phyloP scores from a whole-genome alignment of 305 asterid genomes.

The Andrographis paniculata region DNA sequence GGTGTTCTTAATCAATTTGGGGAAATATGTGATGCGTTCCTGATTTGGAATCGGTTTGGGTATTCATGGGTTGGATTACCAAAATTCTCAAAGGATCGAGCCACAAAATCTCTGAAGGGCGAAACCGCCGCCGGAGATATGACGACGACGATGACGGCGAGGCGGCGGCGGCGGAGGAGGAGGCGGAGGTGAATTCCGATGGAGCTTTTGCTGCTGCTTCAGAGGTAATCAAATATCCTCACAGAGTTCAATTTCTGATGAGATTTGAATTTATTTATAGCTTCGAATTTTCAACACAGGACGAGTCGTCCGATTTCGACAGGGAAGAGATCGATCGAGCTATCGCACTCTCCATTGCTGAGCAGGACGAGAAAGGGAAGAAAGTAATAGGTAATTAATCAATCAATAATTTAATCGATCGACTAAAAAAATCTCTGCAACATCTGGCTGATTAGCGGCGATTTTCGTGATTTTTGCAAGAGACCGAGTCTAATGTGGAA shows the following conservation, averaged over 20 bases:
- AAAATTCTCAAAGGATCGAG: conserved; percentile 77
- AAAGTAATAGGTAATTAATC: conserved; percentile 51
- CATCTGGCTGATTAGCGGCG: conserved; percentile 18
- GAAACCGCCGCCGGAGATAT: conserved; percentile 55
- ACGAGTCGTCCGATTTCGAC: conserved; percentile 65
- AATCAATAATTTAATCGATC: not conserved
- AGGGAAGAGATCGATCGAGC: conserved; percentile 83
- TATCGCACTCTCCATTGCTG: conserved; percentile 78
- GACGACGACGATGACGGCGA: conserved; percentile 24
- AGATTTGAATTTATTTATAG: too few relatives aligned
- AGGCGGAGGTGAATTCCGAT: conserved; percentile 16
- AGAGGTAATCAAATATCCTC: conserved; percentile 30
- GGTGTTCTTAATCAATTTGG: too few relatives aligned
- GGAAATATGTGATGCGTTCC: too few relatives aligned
- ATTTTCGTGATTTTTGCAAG: conserved; percentile 24
- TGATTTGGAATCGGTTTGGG: too few relatives aligned
- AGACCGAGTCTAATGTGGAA: conserved; percentile 51
- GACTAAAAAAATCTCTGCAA: not conserved
- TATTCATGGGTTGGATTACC: conserved; percentile 78
- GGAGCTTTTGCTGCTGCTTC: conserved; percentile 58
- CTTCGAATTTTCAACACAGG: too few relatives aligned
- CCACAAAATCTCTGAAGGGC: conserved; percentile 62
- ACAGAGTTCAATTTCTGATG: conserved; percentile 9
- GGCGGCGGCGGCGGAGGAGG: too few relatives aligned
- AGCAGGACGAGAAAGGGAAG: conserved; percentile 71